Evolutionary conservation across 768 basidiomycete genomes (phyloP), one percentile per base, ranked within the genome.

Genomic region (Pleurotus citrinopileatus): DNA sequence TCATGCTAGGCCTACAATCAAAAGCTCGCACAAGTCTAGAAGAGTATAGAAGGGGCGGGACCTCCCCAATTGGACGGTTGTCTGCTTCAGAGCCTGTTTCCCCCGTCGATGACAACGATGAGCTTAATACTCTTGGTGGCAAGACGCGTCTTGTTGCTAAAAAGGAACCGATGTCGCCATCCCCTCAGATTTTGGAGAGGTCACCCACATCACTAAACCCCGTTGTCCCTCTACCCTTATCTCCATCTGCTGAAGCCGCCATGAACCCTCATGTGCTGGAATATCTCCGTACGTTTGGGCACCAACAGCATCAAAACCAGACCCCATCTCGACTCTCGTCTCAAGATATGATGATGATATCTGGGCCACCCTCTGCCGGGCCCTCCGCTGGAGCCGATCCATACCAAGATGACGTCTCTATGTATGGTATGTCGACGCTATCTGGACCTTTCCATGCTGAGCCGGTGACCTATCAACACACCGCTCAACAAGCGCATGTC

Each of bases 141-240:
- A 83, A 78, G 65, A 86, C 86, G 3, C 79, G 86, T 9, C 71
- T 86, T 17, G 83, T 87, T 5, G 77, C 75, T 42, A 80, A 82
- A 73, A 83, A 75, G 57, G 83, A 86, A 56, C 78, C 81, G n/a
- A 23, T 37, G 34, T 51, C 48, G 3, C 52, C 54, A 13, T 22
- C 37, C 0, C 65, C 74, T 32, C 83, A 73, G 29, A 65, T 84
- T 23, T 60, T 81, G 44, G 83, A 88, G 20, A 78, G 82, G 37
- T 90, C 88, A 6, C 89, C 89, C 6, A 80, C 73, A n/a, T 83
- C 87, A 8, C 77, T 76, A 43, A 84, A 88, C 59, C 88, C 88
- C 2, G 76, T 89, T 22, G 83, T 90, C 7, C 88, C 89, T 15
- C 70, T 90, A 4, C 86, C 87, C 2, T 63, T 90, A 36, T 75